Percentiles rank a stretch among this genome's conserved stretches.
These are phyloP conservation scores for Lotmaria passim DNA, from an alignment of 208 protist species.

Conservation along the genomic window DNA sequence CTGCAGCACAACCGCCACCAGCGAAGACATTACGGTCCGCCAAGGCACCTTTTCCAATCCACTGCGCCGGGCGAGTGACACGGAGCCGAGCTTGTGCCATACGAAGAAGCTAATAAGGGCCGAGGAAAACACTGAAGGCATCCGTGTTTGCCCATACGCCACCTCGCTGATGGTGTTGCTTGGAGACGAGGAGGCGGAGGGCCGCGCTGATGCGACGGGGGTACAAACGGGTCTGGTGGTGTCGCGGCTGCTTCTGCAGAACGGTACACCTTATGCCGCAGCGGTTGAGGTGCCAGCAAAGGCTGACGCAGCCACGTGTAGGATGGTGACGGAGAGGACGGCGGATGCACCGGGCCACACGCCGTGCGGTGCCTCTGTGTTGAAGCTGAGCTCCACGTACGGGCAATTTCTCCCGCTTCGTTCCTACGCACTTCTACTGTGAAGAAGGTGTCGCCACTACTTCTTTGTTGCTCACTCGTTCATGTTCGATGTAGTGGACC, in stretches of 20 bases:
- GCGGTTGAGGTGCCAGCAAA: conserved; percentile 21
- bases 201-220: neutral
- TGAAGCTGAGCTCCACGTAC: conserved; percentile 23
- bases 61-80: conserved; percentile 7
- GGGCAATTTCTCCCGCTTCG: conserved; percentile 25
- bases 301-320: neutral
- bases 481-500: neutral
- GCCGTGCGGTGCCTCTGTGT: conserved; percentile 24
- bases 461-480: no score
- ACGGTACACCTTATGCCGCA: neutral
- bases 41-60: neutral
- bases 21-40: neutral
- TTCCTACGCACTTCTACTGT: conserved; percentile 30
- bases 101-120: conserved; percentile 13
- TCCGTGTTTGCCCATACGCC: conserved; percentile 16
- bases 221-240: neutral
- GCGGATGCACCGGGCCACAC: neutral
- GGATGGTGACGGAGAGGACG: neutral
- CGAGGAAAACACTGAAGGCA: conserved; percentile 5
- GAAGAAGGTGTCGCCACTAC: neutral
- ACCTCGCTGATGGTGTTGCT: conserved; percentile 26
- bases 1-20: conserved; percentile 1
- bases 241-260: conserved; percentile 27
- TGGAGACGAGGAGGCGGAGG: neutral
- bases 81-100: conserved; percentile 13